Conservation (phyloP, 768 basidiomycete genomes). For the Macrolepiota fuliginosa region DNA sequence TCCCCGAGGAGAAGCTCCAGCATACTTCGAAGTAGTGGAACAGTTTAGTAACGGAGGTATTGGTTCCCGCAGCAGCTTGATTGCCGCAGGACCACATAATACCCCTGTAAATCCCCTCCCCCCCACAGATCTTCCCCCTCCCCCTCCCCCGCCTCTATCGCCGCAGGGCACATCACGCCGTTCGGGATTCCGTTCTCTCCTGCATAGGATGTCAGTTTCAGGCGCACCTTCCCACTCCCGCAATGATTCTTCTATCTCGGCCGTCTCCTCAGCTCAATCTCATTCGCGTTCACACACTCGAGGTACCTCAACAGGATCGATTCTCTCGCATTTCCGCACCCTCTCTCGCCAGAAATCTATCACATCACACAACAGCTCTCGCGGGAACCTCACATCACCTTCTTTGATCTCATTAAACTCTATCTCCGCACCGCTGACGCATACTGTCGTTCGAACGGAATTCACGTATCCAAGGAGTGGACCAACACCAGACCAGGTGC, state of each 20-base stretch:
- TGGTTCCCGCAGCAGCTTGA: background rate
- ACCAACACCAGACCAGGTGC: constrained; percentile 62
- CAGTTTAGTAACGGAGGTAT: background rate
- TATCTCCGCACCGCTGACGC: constrained; percentile 74
- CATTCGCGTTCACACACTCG: constrained; percentile 25
- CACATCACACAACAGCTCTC: constrained; percentile 30
- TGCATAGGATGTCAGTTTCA: constrained; percentile 34
- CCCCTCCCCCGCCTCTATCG: background rate
- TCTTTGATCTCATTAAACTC: constrained; percentile 70
- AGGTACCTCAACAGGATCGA: constrained; percentile 32
- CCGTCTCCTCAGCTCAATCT: constrained; percentile 5
- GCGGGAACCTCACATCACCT: constrained; percentile 51
- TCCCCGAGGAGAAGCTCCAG: constrained; percentile 61
- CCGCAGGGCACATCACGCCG: constrained; percentile 26
- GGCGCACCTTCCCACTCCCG: constrained; percentile 26
- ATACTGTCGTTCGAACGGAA: constrained; percentile 69
- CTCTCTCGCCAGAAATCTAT: constrained; percentile 46
- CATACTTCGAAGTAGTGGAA: constrained; percentile 60
- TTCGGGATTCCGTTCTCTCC: constrained; percentile 49
- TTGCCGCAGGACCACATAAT: background rate
- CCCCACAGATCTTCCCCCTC: background rate
- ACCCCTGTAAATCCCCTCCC: background rate
- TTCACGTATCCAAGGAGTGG: constrained; percentile 66
- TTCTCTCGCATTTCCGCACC: constrained; percentile 38
- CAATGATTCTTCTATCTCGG: constrained; percentile 28